These are phyloP conservation scores for Serendipita sp. DNA, from an alignment of 768 basidiomycete species.

Conservation along the genomic window DNA sequence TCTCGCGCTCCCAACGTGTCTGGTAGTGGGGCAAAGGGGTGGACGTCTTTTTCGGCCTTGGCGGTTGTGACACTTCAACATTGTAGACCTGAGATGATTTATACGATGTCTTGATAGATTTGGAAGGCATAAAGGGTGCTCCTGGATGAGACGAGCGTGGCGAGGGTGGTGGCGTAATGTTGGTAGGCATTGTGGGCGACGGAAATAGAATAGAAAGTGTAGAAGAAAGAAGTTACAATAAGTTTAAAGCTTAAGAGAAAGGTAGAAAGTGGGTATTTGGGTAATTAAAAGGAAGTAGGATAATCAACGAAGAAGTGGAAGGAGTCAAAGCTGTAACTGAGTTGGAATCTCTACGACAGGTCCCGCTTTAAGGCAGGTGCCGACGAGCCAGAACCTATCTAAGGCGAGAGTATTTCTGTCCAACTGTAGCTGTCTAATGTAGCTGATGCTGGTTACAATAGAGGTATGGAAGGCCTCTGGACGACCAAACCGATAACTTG, in stretches of 20 bases:
- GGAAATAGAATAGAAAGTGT: neutral
- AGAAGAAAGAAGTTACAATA: neutral
- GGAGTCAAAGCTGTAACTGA: no score
- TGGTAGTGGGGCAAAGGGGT: constrained; percentile 3
- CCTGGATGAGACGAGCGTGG: neutral
- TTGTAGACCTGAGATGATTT: neutral
- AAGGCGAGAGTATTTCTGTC: no score
- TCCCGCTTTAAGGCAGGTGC: no score
- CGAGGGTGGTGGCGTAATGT: neutral
- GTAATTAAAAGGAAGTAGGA: neutral
- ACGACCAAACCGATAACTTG: no score
- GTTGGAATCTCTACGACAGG: no score
- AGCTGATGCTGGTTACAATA: no score
- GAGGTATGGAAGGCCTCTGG: no score
- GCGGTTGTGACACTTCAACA: neutral
- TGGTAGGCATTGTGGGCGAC: neutral
- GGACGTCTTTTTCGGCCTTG: neutral
- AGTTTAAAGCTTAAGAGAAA: neutral
- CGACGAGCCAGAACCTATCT: no score
- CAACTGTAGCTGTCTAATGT: no score
- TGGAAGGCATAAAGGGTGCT: neutral
- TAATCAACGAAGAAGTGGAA: neutral
- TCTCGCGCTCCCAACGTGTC: constrained; percentile 80
- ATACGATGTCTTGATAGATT: neutral
- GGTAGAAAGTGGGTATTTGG: neutral